These are phyloP conservation scores for Penicillium griseofulvum DNA, from an alignment of 2,329 filamentous ascomycete genomes.

Conservation along the genomic window DNA sequence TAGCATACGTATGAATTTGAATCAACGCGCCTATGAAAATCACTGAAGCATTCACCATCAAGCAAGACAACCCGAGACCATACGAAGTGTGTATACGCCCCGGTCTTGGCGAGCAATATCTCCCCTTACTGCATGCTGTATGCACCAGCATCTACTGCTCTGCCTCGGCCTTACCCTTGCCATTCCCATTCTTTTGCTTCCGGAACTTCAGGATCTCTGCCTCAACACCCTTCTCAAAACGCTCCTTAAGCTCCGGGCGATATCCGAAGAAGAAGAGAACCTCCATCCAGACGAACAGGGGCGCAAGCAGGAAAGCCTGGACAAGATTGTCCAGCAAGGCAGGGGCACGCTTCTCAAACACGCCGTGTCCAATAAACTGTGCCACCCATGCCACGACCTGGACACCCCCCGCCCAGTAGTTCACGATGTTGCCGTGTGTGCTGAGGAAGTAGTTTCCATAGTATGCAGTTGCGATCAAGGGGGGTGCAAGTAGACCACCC, in stretches of 20 bases:
- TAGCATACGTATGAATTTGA: background rate
- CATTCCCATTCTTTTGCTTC: conserved; percentile 47
- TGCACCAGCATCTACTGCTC: conserved; percentile 9
- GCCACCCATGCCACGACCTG: conserved; percentile 77
- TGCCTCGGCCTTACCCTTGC: conserved; percentile 10
- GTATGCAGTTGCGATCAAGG: conserved; percentile 74
- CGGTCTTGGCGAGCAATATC: conserved; percentile 4
- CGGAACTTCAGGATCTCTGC: conserved; percentile 72
- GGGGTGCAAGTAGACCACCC: conserved; percentile 69
- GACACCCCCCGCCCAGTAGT: conserved; percentile 65
- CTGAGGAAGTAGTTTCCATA: conserved; percentile 71
- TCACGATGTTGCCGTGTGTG: conserved; percentile 59
- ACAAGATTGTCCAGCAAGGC: conserved; percentile 87
- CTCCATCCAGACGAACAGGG: conserved; percentile 97
- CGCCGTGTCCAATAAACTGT: conserved; percentile 89
- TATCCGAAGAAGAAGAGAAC: conserved; percentile 88
- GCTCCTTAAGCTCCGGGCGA: conserved; percentile 77
- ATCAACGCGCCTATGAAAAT: background rate
- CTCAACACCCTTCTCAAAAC: conserved; percentile 73
- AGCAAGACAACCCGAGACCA: background rate
- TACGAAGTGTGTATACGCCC: no score
- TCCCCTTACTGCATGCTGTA: conserved; percentile 3
- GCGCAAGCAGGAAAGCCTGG: conserved; percentile 88
- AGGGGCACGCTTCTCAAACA: conserved; percentile 82
- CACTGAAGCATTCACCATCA: background rate